Evolutionary conservation across 768 basidiomycete species (phyloP).

Genomic region (Leccinum olivaceopallidum): DNA sequence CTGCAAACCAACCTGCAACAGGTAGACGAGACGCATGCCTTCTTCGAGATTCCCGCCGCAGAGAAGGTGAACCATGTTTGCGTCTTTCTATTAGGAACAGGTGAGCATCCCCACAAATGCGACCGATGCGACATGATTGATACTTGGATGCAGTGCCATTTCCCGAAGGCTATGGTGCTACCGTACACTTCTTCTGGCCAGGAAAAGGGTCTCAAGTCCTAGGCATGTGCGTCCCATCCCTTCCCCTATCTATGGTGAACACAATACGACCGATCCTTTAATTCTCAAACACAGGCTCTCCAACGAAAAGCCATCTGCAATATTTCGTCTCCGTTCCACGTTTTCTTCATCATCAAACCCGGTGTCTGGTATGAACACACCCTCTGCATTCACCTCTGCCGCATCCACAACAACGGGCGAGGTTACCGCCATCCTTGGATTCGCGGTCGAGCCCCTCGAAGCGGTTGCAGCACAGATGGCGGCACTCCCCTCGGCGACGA

Average conservation of each 20-base stretch:
- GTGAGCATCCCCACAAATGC: slow-evolving; percentile 41
- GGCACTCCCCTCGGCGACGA: slow-evolving; percentile 37
- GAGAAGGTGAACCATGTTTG: slow-evolving; percentile 81
- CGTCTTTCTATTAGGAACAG: slow-evolving; percentile 79
- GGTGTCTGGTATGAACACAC: slow-evolving; percentile 32
- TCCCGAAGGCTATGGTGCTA: slow-evolving; percentile 80
- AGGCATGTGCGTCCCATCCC: slow-evolving; percentile 61
- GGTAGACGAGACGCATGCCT: slow-evolving; percentile 80
- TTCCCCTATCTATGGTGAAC: not conserved
- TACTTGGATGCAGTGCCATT: slow-evolving; percentile 55
- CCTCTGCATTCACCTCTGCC: slow-evolving; percentile 32
- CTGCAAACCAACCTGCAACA: slow-evolving; percentile 80
- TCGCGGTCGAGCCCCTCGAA: slow-evolving; percentile 75
- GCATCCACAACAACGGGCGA: slow-evolving; percentile 39
- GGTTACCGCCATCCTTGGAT: slow-evolving; percentile 73
- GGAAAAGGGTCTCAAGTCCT: slow-evolving; percentile 84
- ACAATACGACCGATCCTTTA: not conserved
- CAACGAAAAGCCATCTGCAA: slow-evolving; percentile 87
- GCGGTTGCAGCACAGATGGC: slow-evolving; percentile 61
- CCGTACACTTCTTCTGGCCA: slow-evolving; percentile 86
- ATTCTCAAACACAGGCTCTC: slow-evolving; percentile 57
- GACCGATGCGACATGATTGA: not conserved
- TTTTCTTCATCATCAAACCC: slow-evolving; percentile 43
- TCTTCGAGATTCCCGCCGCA: slow-evolving; percentile 72
- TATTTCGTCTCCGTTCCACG: slow-evolving; percentile 77